Evolutionary conservation across 192 early-diverging fungal genomes (phyloP), one percentile per base, ranked within the genome.

Genomic region (Diversispora eburnea): DNA sequence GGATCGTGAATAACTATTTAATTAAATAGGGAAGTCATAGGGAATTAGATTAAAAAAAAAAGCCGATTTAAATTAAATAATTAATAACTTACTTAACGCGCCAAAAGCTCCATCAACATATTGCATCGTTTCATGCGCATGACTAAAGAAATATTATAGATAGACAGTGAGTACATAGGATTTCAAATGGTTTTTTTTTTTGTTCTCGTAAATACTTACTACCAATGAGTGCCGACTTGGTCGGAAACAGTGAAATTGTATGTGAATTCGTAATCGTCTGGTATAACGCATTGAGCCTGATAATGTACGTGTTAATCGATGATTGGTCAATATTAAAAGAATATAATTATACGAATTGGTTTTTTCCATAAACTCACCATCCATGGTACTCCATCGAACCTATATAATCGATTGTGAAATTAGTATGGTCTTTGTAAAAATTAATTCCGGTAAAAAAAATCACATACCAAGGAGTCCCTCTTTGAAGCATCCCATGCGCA

Each of bases 161-260:
- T 70, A 70, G 43, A 55, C 43, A 57, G 69, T 70, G 56, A 70
- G 69, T 70, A 70, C 55, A 57, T 57, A 70, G 42, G 69, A 57
- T 2, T 70, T 70, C 52, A 70, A 58, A 70, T 59, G 69, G 42
- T 43, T 43, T 63, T 69, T 68, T 70, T 70, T 70, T 70, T 70
- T 70, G 68, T 54, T 70, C 69, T 58, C 69, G 57, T 70, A 70
- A 57, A 70, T 70, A 70, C 69, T 70, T 39, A 70, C 48, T 77
- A 80, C 85, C 85, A 86, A 51, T 82, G 83, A 70, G 80, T 82
- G 39, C 83, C 85, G 61, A 70, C 74, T 56, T 80, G 69, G 51
- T 75, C 72, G 12, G 79, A 33, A 25, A 80, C 79, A 13, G 79
- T 75, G 58, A 80, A 77, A 72, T 77, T 74, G 66, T 80, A 80